Evolutionary conservation across 2,329 filamentous ascomycete genomes (phyloP), one percentile per base, ranked within the genome.

Genomic region (Hypoxylon sp.): DNA sequence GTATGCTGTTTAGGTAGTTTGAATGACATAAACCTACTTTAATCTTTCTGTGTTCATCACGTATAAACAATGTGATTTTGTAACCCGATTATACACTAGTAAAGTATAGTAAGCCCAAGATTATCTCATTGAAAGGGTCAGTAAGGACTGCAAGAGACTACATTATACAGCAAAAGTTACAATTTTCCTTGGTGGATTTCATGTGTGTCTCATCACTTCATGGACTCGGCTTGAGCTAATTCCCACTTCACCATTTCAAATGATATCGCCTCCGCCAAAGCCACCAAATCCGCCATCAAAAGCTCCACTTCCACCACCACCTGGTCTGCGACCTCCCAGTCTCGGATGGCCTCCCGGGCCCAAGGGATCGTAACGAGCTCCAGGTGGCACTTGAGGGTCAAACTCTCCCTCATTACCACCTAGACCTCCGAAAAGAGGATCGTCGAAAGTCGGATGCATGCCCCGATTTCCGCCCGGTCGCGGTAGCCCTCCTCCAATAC

Each of bases 361-460:
- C 21, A 94, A 81, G 2, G 95, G 95, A 82, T 98, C 96, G 82
- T 93, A 98, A 70, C 96, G 85, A n/a, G 94, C 91, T 1, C 96
- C 96, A 1, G 93, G 94, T 3, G 96, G 96, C 28, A 89, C 90
- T 76, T 90, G 91, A 1, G 91, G 89, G 75, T 94, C 87, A 75
- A 87, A 91, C 0, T 81, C 79, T 14, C 78, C 83, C 36, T 80
- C 79, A 9, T 82, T 80, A 1, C 83, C 85, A 5, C 82, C 82
- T 9, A 79, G 80, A 0, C 90, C 91, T 5, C 86, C 86, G 76
- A 97, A 97, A 51, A 98, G 80, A 5, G 93, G 93, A 76, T 98
- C 94, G 74, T 97, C 93, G 77, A 97, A 96, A 0, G 94, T 97
- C 0, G 96, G 96, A 79, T 98, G 93, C 96, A 99, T 99, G 0